Evolutionary conservation across 75 land plant genomes (phyloP).

Genomic region (Larix kaempferi): DNA sequence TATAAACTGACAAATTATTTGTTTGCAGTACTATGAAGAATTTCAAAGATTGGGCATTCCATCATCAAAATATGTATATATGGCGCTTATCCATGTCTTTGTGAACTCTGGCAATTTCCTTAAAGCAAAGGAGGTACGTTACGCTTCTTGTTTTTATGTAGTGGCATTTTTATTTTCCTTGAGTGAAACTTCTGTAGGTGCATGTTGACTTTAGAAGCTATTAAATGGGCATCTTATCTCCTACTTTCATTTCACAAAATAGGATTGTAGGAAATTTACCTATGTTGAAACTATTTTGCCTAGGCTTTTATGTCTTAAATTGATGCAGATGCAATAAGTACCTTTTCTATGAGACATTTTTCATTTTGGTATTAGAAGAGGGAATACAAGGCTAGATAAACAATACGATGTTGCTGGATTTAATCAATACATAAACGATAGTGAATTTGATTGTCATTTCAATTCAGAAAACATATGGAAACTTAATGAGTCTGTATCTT

Average conservation of each 20-base stretch:
- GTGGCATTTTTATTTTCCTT: not conserved
- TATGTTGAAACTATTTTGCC: not conserved
- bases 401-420: not conserved
- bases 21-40: constrained; percentile 35
- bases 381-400: not conserved
- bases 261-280: not conserved
- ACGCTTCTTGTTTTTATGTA: not conserved
- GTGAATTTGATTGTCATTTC: not conserved
- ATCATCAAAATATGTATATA: constrained; percentile 31
- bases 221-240: not conserved
- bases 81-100: constrained; percentile 53
- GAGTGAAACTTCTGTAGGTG: not conserved
- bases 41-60: constrained; percentile 21
- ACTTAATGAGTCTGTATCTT: too few relatives aligned
- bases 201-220: not conserved
- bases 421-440: not conserved
- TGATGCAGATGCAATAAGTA: not conserved
- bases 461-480: not conserved
- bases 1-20: not conserved
- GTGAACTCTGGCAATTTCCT: constrained; percentile 43
- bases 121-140: constrained; percentile 55
- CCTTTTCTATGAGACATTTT: not conserved
- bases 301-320: not conserved
- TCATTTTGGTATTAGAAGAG: not conserved
- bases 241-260: not conserved